Conservation (phyloP, 768 basidiomycete genomes). For the Tephrocybe sp. region DNA sequence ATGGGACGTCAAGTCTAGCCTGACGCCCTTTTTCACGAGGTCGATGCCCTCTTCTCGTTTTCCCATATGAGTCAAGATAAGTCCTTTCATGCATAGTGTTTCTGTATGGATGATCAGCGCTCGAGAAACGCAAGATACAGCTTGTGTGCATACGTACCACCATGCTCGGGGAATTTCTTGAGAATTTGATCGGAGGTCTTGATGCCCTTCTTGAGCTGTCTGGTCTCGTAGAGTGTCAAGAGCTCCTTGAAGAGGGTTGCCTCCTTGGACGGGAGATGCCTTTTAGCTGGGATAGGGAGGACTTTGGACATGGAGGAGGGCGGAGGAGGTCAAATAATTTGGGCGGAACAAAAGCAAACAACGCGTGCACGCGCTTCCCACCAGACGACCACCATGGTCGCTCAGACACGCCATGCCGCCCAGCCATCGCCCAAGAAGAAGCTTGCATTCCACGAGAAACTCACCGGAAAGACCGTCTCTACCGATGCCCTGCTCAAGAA, state of each 20-base stretch:
- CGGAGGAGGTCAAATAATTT: slow-evolving; percentile 6
- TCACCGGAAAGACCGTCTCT: slow-evolving; percentile 70
- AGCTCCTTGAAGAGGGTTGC: slow-evolving; percentile 82
- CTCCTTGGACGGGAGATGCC: slow-evolving; percentile 79
- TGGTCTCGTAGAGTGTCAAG: slow-evolving; percentile 81
- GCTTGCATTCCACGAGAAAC: slow-evolving; percentile 78
- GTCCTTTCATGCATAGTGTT: slow-evolving; percentile 94
- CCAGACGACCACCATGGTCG: slow-evolving; percentile 52
- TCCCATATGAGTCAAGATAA: slow-evolving; percentile 79
- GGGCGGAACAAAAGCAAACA: slow-evolving; percentile 37
- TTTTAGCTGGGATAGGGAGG: slow-evolving; percentile 38
- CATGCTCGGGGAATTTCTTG: slow-evolving; percentile 94
- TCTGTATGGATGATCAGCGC: slow-evolving; percentile 47
- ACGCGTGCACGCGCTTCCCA: slow-evolving; percentile 33
- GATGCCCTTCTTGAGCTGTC: slow-evolving; percentile 84
- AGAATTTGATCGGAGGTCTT: slow-evolving; percentile 93
- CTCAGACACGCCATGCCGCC: slow-evolving; percentile 64
- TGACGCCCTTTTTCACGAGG: slow-evolving; percentile 80
- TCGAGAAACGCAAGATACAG: background rate
- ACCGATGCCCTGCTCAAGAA: slow-evolving; percentile 86
- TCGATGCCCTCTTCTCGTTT: slow-evolving; percentile 78
- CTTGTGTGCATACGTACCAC: slow-evolving; percentile 56
- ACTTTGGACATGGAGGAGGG: slow-evolving; percentile 36
- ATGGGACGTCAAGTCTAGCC: slow-evolving; percentile 80
- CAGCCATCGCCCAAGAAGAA: slow-evolving; percentile 53